Evolutionary conservation across 257 asterid genomes (phyloP), one percentile per base, ranked within the genome.

Genomic region (Eucommia ulmoides): DNA sequence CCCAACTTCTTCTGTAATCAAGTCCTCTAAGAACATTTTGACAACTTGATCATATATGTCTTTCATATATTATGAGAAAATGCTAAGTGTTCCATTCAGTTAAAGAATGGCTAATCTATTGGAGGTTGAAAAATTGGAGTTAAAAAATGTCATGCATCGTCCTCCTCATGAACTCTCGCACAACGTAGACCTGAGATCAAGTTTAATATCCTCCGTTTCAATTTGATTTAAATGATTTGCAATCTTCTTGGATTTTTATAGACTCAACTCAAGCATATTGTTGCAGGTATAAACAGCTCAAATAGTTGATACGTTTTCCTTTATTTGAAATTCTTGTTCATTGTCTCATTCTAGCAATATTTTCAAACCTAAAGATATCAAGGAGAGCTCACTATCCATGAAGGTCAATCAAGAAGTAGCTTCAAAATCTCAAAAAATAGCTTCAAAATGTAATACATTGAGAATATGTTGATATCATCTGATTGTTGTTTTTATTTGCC

Each of bases 101-200:
- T 77, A 59, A 91, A 81, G 61, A 83, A 91, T 58, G 84, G 88
- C 23, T 77, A 82, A 3, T 52, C 52, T 55, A 62, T 61, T 91
- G 53, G 78, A 77, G 6, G 99, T 79, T 46, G 81, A 86, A 67
- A 95, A 69, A 55, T 96, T 96, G 50, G 63, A n/a, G n/a, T n/a
- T n/a, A n/a, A n/a, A n/a, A n/a, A n/a, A n/a, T n/a, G n/a, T n/a
- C n/a, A n/a, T n/a, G n/a, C 50, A 44, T 93, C 81, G 23, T 93
- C 94, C 49, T 83, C 93, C 24, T 63, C 97, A n/a, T n/a, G n/a
- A n/a, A n/a, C n/a, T 12, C 92, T 81, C 44, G 95, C 83, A 61
- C 82, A 86, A 49, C 89, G 94, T 20, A 77, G 81, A 42, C n/a
- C 49, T 71, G 50, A 62, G 73, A 63, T 73, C 74, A 74, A 83